A percentile compares a stretch with the other conserved stretches of the same genome.
phyloP scores from a whole-genome alignment of 2,329 filamentous ascomycete genomes.

The Coniochaeta ligniaria region DNA sequence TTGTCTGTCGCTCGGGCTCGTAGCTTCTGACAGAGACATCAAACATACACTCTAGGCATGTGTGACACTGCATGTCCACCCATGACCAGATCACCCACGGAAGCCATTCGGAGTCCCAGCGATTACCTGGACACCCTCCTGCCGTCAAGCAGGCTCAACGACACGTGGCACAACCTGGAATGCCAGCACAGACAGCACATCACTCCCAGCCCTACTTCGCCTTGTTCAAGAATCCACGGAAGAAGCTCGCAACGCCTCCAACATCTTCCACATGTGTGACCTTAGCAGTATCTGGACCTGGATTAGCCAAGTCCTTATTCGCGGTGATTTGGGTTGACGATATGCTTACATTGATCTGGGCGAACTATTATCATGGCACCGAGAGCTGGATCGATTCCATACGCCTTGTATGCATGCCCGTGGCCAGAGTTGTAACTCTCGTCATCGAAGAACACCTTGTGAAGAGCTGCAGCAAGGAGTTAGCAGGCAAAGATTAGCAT shows the following conservation, averaged over 20 bases:
- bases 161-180: background rate
- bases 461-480: constrained; percentile 34
- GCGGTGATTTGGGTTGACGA: background rate
- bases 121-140: too few relatives aligned
- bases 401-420: constrained; percentile 48
- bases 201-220: background rate
- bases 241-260: constrained; percentile 12
- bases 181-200: background rate
- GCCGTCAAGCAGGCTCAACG: too few relatives aligned
- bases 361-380: constrained; percentile 47
- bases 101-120: too few relatives aligned
- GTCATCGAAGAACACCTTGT: constrained; percentile 52
- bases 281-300: constrained; percentile 17
- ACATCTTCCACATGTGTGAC: constrained; percentile 12
- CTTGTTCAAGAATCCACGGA: constrained; percentile 12
- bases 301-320: background rate
- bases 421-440: constrained; percentile 47
- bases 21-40: too few relatives aligned
- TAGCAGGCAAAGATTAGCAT: background rate
- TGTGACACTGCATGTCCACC: too few relatives aligned
- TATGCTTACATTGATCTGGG: constrained; percentile 51
- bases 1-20: too few relatives aligned
- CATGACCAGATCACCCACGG: too few relatives aligned
- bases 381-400: constrained; percentile 38
- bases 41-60: too few relatives aligned